Evolutionary conservation across 164 flowering plant species (phyloP).

Genomic region (Houttuynia cordata): DNA sequence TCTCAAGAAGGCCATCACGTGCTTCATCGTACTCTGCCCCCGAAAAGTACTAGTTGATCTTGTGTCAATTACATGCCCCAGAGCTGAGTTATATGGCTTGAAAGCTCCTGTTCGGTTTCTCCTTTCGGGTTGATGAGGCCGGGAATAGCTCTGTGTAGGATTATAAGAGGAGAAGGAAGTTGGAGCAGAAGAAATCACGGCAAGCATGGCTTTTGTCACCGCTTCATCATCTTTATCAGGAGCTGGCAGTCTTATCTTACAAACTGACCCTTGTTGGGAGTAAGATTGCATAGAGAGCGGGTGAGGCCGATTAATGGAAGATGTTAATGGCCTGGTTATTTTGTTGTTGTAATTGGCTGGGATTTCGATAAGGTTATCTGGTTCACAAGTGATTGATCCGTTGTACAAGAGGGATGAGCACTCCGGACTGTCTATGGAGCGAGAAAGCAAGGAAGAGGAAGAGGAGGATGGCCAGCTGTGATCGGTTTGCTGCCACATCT

Average conservation of each 20-base stretch:
- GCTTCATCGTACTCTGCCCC: slow-evolving; percentile 30
- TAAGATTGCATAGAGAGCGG: slow-evolving; percentile 15
- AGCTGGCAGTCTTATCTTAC: slow-evolving; percentile 16
- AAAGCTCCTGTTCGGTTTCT: slow-evolving; percentile 28
- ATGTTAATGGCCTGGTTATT: slow-evolving; percentile 4
- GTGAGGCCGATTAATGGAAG: slow-evolving; percentile 9
- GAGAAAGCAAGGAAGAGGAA: slow-evolving; percentile 44
- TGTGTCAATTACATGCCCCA: slow-evolving; percentile 3
- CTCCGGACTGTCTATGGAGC: slow-evolving; percentile 53
- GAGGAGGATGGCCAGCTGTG: slow-evolving; percentile 43
- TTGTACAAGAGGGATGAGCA: slow-evolving; percentile 28
- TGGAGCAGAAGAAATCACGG: slow-evolving; percentile 45
- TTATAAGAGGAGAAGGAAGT: slow-evolving; percentile 16
- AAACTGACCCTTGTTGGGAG: slow-evolving; percentile 3
- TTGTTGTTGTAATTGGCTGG: not conserved
- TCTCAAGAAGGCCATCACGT: slow-evolving; percentile 29
- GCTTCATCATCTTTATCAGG: slow-evolving; percentile 30
- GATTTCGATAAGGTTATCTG: not conserved
- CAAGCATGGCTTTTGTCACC: slow-evolving; percentile 51
- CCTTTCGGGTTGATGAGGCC: not conserved
- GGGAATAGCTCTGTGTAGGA: not conserved
- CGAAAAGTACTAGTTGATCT: slow-evolving; percentile 3
- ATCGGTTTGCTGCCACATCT: slow-evolving; percentile 11
- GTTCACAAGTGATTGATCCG: slow-evolving; percentile 6
- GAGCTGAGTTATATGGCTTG: slow-evolving; percentile 18